These are phyloP conservation scores for Pythium rhizo-oryzae DNA, from an alignment of 352 stramenopile species.

Conservation along the genomic window DNA sequence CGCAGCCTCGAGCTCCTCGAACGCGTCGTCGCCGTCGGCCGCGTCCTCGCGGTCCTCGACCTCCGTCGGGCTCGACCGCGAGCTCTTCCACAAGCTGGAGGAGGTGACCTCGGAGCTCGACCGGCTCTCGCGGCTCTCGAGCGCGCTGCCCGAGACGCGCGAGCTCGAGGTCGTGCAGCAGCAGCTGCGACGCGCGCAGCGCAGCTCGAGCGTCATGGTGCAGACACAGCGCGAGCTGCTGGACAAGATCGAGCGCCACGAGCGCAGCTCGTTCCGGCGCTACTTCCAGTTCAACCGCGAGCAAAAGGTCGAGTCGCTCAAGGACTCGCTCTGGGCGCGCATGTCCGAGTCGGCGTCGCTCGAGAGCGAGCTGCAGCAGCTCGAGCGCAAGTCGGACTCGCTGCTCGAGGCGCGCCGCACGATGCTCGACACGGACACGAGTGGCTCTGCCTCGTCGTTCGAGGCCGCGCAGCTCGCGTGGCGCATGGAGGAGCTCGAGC, in stretches of 20 bases:
- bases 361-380: constrained; percentile 56
- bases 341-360: constrained; percentile 52
- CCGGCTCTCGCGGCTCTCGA: constrained; percentile 41
- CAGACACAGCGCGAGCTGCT: constrained; percentile 67
- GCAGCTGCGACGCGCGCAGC: constrained; percentile 45
- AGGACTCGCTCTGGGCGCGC: constrained; percentile 57
- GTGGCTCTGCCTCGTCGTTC: not conserved
- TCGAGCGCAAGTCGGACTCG: constrained; percentile 58
- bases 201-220: constrained; percentile 43
- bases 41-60: constrained; percentile 8
- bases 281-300: constrained; percentile 62
- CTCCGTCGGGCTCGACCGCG: constrained; percentile 44
- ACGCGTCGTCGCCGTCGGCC: constrained; percentile 5
- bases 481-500: constrained; percentile 52
- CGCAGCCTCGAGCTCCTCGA: not conserved
- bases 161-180: constrained; percentile 46
- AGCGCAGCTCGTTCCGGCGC: constrained; percentile 52
- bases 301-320: constrained; percentile 51
- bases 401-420: constrained; percentile 53
- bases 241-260: constrained; percentile 67
- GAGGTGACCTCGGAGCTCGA: constrained; percentile 54
- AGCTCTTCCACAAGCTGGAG: constrained; percentile 61
- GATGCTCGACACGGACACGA: constrained; percentile 28
- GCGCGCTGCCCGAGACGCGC: constrained; percentile 28
- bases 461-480: constrained; percentile 34